phyloP scores from a whole-genome alignment of 2,329 filamentous ascomycete genomes.

The Arthrinium puccinioides region DNA sequence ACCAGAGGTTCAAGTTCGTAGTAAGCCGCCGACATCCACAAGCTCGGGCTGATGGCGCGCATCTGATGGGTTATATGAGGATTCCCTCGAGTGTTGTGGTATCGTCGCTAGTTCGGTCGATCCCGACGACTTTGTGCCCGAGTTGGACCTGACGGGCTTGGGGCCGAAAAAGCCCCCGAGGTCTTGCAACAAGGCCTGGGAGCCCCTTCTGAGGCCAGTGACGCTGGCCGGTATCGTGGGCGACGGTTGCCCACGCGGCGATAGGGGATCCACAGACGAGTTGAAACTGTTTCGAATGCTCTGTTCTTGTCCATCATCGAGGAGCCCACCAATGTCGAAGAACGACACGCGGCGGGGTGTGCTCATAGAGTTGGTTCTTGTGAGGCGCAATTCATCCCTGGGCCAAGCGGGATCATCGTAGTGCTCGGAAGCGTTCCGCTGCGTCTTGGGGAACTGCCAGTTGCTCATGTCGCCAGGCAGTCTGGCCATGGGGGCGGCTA shows the following conservation, averaged over 20 bases:
- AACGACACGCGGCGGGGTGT: constrained; percentile 63
- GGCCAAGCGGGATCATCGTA: constrained; percentile 38
- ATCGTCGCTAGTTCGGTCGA: constrained; percentile 39
- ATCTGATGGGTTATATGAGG: constrained; percentile 21
- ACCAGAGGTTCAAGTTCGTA: too few relatives aligned
- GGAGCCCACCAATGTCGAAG: constrained; percentile 75
- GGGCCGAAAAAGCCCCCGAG: constrained; percentile 40
- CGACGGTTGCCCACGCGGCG: constrained; percentile 27
- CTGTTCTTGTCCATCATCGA: constrained; percentile 40
- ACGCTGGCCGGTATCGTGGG: constrained; percentile 37
- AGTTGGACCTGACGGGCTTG: constrained; percentile 22
- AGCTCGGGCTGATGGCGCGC: constrained; percentile 25
- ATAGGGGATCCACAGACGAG: constrained; percentile 31
- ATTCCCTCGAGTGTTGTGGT: constrained; percentile 30
- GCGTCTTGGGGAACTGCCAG: constrained; percentile 40
- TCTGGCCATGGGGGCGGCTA: constrained; percentile 27
- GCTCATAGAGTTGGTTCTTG: constrained; percentile 30
- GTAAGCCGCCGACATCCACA: constrained; percentile 32
- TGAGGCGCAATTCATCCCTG: constrained; percentile 26
- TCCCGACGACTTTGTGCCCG: constrained; percentile 9
- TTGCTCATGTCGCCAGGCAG: constrained; percentile 29
- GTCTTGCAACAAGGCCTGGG: constrained; percentile 51
- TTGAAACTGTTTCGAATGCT: constrained; percentile 33
- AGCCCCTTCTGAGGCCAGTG: constrained; percentile 44
- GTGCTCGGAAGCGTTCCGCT: constrained; percentile 27